Evolutionary conservation across 129 eudicot species (phyloP).

Genomic region (Erigeron canadensis): DNA sequence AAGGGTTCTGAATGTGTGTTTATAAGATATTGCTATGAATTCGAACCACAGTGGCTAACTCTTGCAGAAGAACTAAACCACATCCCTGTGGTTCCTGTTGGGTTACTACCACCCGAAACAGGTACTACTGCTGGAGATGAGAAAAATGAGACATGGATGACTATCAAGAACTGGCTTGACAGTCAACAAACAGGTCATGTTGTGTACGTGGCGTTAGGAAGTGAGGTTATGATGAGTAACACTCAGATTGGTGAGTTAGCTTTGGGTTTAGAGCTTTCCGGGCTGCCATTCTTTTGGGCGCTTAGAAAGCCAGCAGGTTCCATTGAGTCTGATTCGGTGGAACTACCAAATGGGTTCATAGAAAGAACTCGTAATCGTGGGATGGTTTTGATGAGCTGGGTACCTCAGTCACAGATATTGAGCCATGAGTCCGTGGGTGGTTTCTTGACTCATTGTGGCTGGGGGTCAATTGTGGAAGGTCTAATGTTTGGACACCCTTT

Average conservation of each 20-base stretch:
- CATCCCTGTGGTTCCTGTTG: slow-evolving; percentile 42
- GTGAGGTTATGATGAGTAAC: slow-evolving; percentile 35
- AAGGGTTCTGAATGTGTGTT: slow-evolving; percentile 26
- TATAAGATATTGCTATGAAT: slow-evolving; percentile 32
- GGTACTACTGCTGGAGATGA: not conserved
- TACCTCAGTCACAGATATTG: slow-evolving; percentile 41
- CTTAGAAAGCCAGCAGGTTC: slow-evolving; percentile 28
- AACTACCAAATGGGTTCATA: slow-evolving; percentile 47
- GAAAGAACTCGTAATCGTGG: slow-evolving; percentile 38
- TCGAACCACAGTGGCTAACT: slow-evolving; percentile 44
- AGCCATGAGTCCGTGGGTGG: slow-evolving; percentile 47
- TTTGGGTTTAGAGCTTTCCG: slow-evolving; percentile 41
- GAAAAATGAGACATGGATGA: slow-evolving; percentile 28
- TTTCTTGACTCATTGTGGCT: slow-evolving; percentile 60
- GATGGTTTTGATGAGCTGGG: slow-evolving; percentile 54
- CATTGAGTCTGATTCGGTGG: slow-evolving; percentile 20
- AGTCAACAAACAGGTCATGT: slow-evolving; percentile 26
- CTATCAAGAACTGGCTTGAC: slow-evolving; percentile 34
- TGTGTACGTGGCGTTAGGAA: slow-evolving; percentile 44
- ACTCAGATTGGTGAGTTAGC: slow-evolving; percentile 38
- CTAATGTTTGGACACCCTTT: slow-evolving; percentile 40
- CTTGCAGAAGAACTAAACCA: slow-evolving; percentile 37
- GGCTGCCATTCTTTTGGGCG: slow-evolving; percentile 43
- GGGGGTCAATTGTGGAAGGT: slow-evolving; percentile 53
- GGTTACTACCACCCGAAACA: slow-evolving; percentile 39